phyloP scores from a whole-genome alignment of 2,329 filamentous ascomycete species.

The Claviceps maximensis region DNA sequence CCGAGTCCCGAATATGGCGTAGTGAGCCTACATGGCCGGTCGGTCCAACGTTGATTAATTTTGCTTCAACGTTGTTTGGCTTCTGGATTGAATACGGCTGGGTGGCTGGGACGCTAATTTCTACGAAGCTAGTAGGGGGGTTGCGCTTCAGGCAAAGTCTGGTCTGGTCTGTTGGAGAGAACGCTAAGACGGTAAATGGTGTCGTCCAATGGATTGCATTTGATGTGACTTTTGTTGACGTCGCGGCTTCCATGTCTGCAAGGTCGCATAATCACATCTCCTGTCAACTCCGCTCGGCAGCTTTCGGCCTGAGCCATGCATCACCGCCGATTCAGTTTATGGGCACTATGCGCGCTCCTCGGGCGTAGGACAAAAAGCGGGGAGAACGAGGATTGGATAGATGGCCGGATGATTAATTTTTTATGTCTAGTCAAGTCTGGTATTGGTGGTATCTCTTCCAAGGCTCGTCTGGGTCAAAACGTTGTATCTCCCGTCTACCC shows the following conservation, averaged over 20 bases:
- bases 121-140: neutral
- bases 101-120: neutral
- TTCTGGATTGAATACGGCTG: neutral
- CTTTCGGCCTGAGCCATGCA: neutral
- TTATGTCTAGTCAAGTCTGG: no score
- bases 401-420: no score
- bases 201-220: no score
- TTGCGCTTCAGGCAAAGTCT: neutral
- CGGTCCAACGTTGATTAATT: neutral
- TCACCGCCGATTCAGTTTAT: neutral
- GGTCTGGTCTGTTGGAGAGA: no score
- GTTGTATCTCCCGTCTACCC: no score
- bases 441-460: no score
- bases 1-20: neutral
- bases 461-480: no score
- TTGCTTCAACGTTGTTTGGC: no score
- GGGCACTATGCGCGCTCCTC: neutral
- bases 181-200: no score
- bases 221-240: no score
- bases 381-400: neutral
- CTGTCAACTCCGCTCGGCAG: neutral
- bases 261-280: no score
- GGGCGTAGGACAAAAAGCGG: neutral
- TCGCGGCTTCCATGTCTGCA: no score
- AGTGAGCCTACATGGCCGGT: neutral